Evolutionary conservation across 2,329 filamentous ascomycete species (phyloP), one percentile per base, ranked within the genome.

Genomic region (Rhynchosporium graminicola): DNA sequence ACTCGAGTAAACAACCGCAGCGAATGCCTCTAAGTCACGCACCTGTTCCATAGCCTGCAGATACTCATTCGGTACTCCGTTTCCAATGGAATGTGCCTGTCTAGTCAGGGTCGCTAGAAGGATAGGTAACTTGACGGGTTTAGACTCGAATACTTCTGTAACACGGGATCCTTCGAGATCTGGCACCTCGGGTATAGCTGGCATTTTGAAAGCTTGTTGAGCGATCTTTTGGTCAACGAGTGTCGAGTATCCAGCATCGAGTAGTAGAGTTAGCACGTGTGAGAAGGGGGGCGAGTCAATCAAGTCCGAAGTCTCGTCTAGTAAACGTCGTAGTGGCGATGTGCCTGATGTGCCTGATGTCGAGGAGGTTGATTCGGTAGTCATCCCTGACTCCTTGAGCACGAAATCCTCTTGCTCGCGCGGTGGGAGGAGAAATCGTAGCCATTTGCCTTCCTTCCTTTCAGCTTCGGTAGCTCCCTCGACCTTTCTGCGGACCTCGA

Each of bases 251-350:
- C 88, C 90, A 51, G 92, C 84, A 75, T 98, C 93, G 63, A 98
- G 89, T 61, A 97, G 83, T 62, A 91, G 86, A 2, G 89, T 91
- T 50, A 97, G 83, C 42, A 99, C 92, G 71, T 92, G 89, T 0
- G 88, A 85, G 77, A 98, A 98, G 42, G 91, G 85, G 0, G 95
- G 95, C 1, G 95, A 97, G 73, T 99, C 95, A 73, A 98, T 88
- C 29, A 99, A 84, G 74, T 99, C 95, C 45, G 94, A 91, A 1
- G 95, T 98, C 79, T 99, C 95, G 74, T 99, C 94, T 1, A 99
- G 84, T 26, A 99, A 84, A 62, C 90, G 88, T 61, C 94, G 87
- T 61, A 99, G 84, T n/a, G 83, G 80, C 20, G 20, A 20, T 20
- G 20, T 20, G 20, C 20, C 20, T 36, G 80, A 75, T 12, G 77